Conservation (phyloP, 78 protist species). For the Dictyostelium brefeldianum region DNA sequence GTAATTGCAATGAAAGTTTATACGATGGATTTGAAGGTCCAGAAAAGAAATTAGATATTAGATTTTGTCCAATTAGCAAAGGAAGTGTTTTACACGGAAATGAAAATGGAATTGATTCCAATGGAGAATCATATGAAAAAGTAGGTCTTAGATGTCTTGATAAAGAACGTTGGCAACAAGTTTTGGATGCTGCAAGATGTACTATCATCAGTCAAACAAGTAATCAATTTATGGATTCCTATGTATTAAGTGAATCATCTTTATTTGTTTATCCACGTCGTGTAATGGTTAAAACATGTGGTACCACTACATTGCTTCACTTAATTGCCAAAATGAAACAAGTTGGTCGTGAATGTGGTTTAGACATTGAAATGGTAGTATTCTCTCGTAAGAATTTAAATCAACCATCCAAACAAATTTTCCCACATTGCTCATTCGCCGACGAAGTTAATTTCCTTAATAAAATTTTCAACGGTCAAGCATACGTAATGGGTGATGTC, state of each 20-base stretch:
- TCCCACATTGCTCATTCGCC: constrained; percentile 87
- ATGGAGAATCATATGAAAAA: not conserved
- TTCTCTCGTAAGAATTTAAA: constrained; percentile 91
- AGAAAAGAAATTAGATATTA: constrained; percentile 94
- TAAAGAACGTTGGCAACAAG: constrained; percentile 84
- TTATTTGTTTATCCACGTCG: constrained; percentile 90
- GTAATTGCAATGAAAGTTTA: not conserved
- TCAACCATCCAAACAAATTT: constrained; percentile 90
- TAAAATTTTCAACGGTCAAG: constrained; percentile 77
- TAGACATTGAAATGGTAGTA: constrained; percentile 61
- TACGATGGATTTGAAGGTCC: constrained; percentile 95
- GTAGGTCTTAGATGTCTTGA: constrained; percentile 58
- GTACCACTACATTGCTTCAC: constrained; percentile 92
- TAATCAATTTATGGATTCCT: constrained; percentile 86
- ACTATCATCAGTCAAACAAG: constrained; percentile 82
- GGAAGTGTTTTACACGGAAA: not conserved
- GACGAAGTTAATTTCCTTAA: constrained; percentile 87
- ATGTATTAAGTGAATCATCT: constrained; percentile 92
- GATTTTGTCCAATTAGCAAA: constrained; percentile 72
- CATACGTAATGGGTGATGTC: constrained; percentile 91
- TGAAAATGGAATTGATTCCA: not conserved
- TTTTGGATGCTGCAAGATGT: constrained; percentile 85
- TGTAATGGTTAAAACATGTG: constrained; percentile 95
- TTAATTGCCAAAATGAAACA: constrained; percentile 79
- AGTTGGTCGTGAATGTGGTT: constrained; percentile 66